phyloP scores from a whole-genome alignment of 2,329 filamentous ascomycete genomes.

The Alternaria rosae region DNA sequence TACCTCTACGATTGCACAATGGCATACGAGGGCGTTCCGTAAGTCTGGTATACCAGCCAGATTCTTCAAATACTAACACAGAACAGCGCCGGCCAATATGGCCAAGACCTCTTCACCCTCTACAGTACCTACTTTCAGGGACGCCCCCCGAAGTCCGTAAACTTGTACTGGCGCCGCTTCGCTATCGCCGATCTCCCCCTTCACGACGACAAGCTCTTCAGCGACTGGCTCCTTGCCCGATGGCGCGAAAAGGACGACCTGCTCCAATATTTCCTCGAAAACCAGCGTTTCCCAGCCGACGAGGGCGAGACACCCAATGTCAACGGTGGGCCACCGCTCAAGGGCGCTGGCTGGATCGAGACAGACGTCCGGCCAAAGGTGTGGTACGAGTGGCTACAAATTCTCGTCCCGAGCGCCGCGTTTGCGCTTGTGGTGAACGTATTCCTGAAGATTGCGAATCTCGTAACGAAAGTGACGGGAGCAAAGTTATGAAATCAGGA shows the following conservation, averaged over 20 bases:
- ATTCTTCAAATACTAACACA: not conserved
- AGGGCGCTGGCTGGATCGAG: constrained; percentile 56
- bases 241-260: constrained; percentile 94
- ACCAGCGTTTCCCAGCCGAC: constrained; percentile 82
- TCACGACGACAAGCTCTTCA: constrained; percentile 74
- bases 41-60: constrained; percentile 55
- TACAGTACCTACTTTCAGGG: constrained; percentile 88
- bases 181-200: constrained; percentile 80
- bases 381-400: constrained; percentile 53
- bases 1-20: constrained; percentile 94
- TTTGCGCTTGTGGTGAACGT: constrained; percentile 48
- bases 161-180: constrained; percentile 95
- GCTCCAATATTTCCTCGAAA: constrained; percentile 76
- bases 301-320: constrained; percentile 26
- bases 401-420: constrained; percentile 52
- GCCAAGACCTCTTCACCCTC: constrained; percentile 86
- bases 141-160: constrained; percentile 88
- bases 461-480: constrained; percentile 29
- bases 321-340: constrained; percentile 26
- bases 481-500: constrained; percentile 3
- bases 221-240: constrained; percentile 79
- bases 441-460: constrained; percentile 28
- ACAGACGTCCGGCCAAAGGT: constrained; percentile 54
- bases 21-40: constrained; percentile 93
- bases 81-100: constrained; percentile 65